These are phyloP conservation scores for Xylaria sp. DNA, from an alignment of 2,329 filamentous ascomycete species.

Conservation along the genomic window DNA sequence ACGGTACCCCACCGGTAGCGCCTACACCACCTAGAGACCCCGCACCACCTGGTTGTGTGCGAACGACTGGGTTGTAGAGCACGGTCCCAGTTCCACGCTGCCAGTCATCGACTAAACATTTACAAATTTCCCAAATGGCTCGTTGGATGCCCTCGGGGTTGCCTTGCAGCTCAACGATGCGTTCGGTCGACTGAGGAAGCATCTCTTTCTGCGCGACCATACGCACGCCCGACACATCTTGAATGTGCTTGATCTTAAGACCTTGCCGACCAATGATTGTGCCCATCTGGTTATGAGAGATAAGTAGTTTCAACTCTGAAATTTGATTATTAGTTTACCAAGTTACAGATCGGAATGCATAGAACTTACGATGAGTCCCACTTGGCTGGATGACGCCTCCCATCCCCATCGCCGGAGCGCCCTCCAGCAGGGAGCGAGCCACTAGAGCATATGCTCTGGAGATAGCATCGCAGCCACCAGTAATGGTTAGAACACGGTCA, in stretches of 20 bases:
- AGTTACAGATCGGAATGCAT: conserved; percentile 20
- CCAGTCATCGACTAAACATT: conserved; percentile 97
- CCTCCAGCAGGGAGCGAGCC: conserved; percentile 89
- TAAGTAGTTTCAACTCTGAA: conserved; percentile 93
- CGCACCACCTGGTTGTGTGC: conserved; percentile 76
- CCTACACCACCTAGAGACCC: conserved; percentile 46
- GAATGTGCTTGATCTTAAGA: conserved; percentile 99
- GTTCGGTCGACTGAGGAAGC: conserved; percentile 97
- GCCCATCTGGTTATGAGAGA: conserved; percentile 99
- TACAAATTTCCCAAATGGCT: conserved; percentile 98
- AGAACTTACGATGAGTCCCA: conserved; percentile 87
- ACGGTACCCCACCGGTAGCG: conserved; percentile 56
- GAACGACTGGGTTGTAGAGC: conserved; percentile 94
- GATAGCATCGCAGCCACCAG: conserved; percentile 86
- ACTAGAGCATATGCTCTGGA: conserved; percentile 94
- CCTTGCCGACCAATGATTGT: conserved; percentile 98
- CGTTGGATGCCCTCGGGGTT: conserved; percentile 95
- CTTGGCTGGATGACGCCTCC: conserved; percentile 86
- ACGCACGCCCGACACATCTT: conserved; percentile 93
- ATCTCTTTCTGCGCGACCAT: conserved; percentile 99
- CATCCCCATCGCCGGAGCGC: conserved; percentile 95
- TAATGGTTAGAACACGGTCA: conserved; percentile 95
- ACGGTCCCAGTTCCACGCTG: conserved; percentile 97
- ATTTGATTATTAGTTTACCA: conserved; percentile 42
- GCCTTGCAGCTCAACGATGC: conserved; percentile 96